Percentiles rank a stretch among this genome's conserved stretches.
Conservation (phyloP, 176 grass and related monocot species). For the Urochloa ruziziensis region DNA sequence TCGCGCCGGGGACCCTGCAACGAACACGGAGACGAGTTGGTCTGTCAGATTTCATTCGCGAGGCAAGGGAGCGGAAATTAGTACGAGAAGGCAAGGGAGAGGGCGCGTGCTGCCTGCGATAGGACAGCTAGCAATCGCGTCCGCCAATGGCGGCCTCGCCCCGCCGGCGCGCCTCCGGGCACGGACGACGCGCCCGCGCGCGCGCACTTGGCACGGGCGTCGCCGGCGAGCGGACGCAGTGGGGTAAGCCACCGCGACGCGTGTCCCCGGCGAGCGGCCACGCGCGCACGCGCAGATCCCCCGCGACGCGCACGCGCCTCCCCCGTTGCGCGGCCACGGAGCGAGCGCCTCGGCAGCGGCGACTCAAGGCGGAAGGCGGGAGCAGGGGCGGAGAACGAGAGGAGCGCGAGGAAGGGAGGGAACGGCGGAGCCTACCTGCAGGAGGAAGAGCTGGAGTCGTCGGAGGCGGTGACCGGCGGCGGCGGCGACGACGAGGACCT, state of each 20-base stretch:
- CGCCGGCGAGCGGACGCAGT: neutral
- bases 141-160: neutral
- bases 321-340: neutral
- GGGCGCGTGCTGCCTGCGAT: neutral
- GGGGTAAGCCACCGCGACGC: neutral
- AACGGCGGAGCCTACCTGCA: neutral
- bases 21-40: neutral
- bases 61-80: neutral
- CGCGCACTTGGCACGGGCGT: no score
- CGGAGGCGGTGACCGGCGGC: neutral
- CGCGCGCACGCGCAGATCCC: neutral
- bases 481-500: neutral
- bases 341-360: no score
- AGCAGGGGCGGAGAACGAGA: neutral
- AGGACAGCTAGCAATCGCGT: neutral
- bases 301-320: neutral
- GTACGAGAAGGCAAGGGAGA: neutral
- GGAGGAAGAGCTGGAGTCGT: neutral
- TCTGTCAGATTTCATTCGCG: neutral
- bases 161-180: neutral
- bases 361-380: neutral
- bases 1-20: slow-evolving; percentile 9
- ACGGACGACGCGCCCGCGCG: neutral
- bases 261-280: neutral
- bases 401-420: neutral